These are phyloP conservation scores for Hippophae tibetana DNA, from an alignment of 306 rosid genomes.

Conservation along the genomic window DNA sequence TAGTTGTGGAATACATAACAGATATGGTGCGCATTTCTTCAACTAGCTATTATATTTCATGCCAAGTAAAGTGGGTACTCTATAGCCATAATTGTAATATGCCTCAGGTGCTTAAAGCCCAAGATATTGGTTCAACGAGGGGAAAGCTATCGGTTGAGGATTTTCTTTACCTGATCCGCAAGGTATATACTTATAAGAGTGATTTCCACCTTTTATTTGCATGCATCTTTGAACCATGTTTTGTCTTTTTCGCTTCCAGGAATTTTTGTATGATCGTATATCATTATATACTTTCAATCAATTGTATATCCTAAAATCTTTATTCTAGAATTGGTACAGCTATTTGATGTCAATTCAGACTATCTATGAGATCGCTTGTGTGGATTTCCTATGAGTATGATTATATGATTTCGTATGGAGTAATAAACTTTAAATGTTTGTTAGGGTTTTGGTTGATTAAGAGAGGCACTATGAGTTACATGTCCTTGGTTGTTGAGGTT, in stretches of 20 bases:
- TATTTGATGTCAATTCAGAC: background rate
- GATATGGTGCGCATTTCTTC: slow-evolving; percentile 44
- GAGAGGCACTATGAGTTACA: background rate
- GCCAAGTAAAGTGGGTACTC: slow-evolving; percentile 4
- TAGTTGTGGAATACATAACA: slow-evolving; percentile 76
- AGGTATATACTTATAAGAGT: slow-evolving; percentile 33
- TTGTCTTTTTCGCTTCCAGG: background rate
- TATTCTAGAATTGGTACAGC: too few species aligned
- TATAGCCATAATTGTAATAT: slow-evolving; percentile 10
- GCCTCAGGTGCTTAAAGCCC: slow-evolving; percentile 84
- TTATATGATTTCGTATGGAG: background rate
- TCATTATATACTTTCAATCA: background rate
- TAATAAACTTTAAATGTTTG: background rate
- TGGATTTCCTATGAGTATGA: background rate
- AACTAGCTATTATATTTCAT: background rate
- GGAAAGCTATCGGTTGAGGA: slow-evolving; percentile 89
- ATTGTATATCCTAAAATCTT: background rate
- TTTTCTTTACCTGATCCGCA: slow-evolving; percentile 79
- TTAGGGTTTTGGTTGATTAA: background rate
- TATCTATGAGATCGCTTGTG: background rate
- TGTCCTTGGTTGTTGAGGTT: background rate
- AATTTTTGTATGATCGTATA: background rate
- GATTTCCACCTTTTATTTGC: slow-evolving; percentile 1
- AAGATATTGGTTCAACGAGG: slow-evolving; percentile 80
- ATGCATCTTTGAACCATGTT: too few species aligned